A percentile compares a stretch with the other conserved stretches of the same genome.
These are phyloP conservation scores for Fragaria nilgerrensis DNA, from an alignment of 306 rosid species.

Conservation along the genomic window DNA sequence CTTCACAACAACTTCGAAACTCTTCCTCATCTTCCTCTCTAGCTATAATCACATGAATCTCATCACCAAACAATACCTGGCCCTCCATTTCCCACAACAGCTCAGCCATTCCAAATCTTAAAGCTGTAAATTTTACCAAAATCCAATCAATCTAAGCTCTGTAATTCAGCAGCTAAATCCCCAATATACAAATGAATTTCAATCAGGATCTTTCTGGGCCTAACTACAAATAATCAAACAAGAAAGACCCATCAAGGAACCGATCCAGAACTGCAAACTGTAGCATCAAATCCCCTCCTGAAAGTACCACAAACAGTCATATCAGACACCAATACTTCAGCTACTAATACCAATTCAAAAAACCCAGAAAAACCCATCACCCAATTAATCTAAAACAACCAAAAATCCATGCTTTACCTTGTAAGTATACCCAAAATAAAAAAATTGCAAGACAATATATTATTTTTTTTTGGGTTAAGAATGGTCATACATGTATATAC, in stretches of 20 bases:
- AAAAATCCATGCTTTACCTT: constrained; percentile 12
- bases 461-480: not conserved
- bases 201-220: constrained; percentile 20
- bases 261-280: constrained; percentile 36
- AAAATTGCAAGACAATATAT: not conserved
- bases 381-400: constrained; percentile 14
- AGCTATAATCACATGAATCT: constrained; percentile 23
- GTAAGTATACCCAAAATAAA: constrained; percentile 16
- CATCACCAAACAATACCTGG: constrained; percentile 39
- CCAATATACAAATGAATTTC: constrained; percentile 20
- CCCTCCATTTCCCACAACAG: constrained; percentile 50
- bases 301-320: constrained; percentile 26
- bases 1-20: constrained; percentile 87
- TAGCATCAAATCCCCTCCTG: constrained; percentile 31
- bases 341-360: constrained; percentile 25
- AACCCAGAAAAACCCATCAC: constrained; percentile 24
- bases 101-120: constrained; percentile 16
- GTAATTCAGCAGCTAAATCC: constrained; percentile 6
- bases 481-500: not conserved
- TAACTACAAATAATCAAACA: constrained; percentile 8
- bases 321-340: constrained; percentile 23
- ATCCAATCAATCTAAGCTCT: constrained; percentile 31
- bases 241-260: constrained; percentile 30
- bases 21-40: constrained; percentile 93
- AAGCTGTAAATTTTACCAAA: constrained; percentile 22